Conservation (phyloP, 1,284 basidiomycete genomes). For the Pseudozyma pruni region DNA sequence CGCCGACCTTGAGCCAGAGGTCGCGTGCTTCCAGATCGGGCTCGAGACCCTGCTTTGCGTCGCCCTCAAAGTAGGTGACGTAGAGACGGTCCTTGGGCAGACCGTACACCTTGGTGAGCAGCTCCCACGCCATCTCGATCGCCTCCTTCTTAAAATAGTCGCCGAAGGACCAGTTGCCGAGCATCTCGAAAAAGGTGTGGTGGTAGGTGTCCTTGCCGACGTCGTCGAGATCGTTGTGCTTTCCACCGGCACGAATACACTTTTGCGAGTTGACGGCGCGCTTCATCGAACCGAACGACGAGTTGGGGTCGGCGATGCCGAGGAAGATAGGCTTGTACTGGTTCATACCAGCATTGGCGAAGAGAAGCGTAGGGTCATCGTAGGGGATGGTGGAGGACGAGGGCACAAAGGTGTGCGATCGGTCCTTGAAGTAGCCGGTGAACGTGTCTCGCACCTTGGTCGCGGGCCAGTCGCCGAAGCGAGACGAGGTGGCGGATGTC, state of each 20-base stretch:
- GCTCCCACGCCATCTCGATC: slow-evolving; percentile 90
- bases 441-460: slow-evolving; percentile 78
- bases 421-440: slow-evolving; percentile 81
- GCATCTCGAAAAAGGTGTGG: slow-evolving; percentile 99
- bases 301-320: slow-evolving; percentile 92
- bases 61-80: slow-evolving; percentile 97
- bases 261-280: slow-evolving; percentile 96
- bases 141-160: slow-evolving; percentile 99
- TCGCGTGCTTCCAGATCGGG: slow-evolving; percentile 85
- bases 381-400: slow-evolving; percentile 94
- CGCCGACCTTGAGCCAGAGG: slow-evolving; percentile 86
- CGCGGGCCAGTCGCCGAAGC: slow-evolving; percentile 75
- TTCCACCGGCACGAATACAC: slow-evolving; percentile 97
- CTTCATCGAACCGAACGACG: slow-evolving; percentile 85
- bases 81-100: slow-evolving; percentile 91
- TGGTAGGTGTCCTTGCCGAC: slow-evolving; percentile 96
- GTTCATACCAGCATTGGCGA: slow-evolving; percentile 83
- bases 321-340: slow-evolving; percentile 93
- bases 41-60: slow-evolving; percentile 83
- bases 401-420: slow-evolving; percentile 87
- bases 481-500: slow-evolving; percentile 52
- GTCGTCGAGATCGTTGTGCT: slow-evolving; percentile 98
- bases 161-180: slow-evolving; percentile 99
- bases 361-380: slow-evolving; percentile 88
- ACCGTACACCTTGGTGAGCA: slow-evolving; percentile 87